Evolutionary conservation across 768 basidiomycete species (phyloP).

Genomic region (Russula sp.): DNA sequence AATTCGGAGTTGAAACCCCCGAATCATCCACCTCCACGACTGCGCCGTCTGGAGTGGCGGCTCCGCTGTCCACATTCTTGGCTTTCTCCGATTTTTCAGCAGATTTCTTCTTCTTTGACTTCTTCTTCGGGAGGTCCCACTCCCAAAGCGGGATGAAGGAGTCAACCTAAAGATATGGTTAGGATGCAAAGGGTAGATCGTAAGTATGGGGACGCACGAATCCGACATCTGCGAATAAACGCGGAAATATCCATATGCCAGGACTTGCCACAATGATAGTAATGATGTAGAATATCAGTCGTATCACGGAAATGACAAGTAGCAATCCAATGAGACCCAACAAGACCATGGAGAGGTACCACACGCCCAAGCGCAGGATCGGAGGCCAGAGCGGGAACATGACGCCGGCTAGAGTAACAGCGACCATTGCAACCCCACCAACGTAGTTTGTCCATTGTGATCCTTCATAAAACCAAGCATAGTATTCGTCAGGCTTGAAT

Average conservation of each 20-base stretch:
- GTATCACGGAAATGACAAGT: constrained; percentile 83
- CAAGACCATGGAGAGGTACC: constrained; percentile 88
- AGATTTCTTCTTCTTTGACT: constrained; percentile 52
- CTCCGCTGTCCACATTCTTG: constrained; percentile 35
- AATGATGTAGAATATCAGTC: constrained; percentile 89
- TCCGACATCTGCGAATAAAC: constrained; percentile 96
- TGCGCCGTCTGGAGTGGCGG: constrained; percentile 36
- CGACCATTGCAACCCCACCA: constrained; percentile 87
- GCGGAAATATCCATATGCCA: constrained; percentile 99
- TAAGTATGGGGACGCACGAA: constrained; percentile 60
- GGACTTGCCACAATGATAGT: constrained; percentile 82
- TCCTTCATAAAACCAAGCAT: constrained; percentile 96
- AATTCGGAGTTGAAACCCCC: constrained; percentile 32
- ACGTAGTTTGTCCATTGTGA: constrained; percentile 91
- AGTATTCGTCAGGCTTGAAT: constrained; percentile 78
- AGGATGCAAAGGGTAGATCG: not conserved
- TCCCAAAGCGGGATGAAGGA: constrained; percentile 97
- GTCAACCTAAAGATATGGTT: constrained; percentile 60
- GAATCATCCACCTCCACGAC: constrained; percentile 36
- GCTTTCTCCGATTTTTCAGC: constrained; percentile 45
- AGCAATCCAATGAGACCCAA: constrained; percentile 86
- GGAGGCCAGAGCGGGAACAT: constrained; percentile 99
- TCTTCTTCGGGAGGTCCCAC: constrained; percentile 82
- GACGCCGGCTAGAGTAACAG: constrained; percentile 89
- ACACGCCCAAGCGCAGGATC: constrained; percentile 87